Evolutionary conservation across 1,284 basidiomycete genomes (phyloP).

Genomic region (Microbotryum scabiosae): DNA sequence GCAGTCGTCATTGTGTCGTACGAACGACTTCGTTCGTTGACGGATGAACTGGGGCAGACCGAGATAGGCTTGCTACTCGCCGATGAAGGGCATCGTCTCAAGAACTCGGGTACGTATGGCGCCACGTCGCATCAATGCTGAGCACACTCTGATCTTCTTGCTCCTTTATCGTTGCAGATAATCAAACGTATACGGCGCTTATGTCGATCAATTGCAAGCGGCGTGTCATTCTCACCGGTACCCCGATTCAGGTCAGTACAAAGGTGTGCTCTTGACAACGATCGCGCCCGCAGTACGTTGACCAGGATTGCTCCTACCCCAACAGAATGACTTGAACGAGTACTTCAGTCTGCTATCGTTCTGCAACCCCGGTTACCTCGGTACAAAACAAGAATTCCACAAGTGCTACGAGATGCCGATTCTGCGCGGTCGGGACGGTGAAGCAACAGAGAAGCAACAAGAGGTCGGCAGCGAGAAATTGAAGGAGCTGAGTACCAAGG

Average conservation of each 20-base stretch:
- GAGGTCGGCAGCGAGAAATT: constrained; percentile 80
- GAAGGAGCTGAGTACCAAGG: constrained; percentile 81
- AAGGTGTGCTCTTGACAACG: neutral
- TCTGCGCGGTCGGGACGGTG: constrained; percentile 83
- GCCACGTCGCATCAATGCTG: no score
- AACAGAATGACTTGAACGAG: constrained; percentile 90
- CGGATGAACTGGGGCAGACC: constrained; percentile 64
- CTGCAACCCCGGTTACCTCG: constrained; percentile 92
- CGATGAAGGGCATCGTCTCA: constrained; percentile 94
- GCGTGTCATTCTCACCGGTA: constrained; percentile 94
- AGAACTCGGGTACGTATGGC: constrained; percentile 88
- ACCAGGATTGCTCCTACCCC: neutral
- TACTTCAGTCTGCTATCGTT: constrained; percentile 95
- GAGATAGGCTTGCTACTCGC: constrained; percentile 85
- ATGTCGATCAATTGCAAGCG: constrained; percentile 78
- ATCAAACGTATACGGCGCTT: constrained; percentile 71
- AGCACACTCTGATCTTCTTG: no score
- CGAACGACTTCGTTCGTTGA: constrained; percentile 82
- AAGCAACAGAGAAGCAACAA: constrained; percentile 75
- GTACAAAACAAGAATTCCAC: constrained; percentile 82
- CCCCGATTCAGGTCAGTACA: constrained; percentile 66
- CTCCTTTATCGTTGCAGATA: no score
- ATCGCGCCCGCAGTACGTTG: neutral
- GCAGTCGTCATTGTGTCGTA: constrained; percentile 99
- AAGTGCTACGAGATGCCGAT: constrained; percentile 96